Conservation (phyloP, 148 eudicot species). For the Camellia sinensis region DNA sequence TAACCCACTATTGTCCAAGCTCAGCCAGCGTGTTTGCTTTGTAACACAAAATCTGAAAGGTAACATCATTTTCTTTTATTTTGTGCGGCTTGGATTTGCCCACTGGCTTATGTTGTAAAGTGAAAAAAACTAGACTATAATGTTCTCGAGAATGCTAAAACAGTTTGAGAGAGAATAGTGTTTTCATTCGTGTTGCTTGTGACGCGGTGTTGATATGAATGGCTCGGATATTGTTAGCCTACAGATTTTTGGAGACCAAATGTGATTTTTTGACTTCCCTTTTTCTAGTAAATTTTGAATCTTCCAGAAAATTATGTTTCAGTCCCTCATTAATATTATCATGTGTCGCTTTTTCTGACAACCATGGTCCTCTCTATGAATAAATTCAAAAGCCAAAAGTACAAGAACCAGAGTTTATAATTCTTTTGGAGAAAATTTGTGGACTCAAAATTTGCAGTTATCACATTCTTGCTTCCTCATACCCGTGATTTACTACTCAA, state of each 20-base stretch:
- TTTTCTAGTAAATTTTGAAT: background rate
- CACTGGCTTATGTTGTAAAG: background rate
- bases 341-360: too few relatives aligned
- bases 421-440: too few relatives aligned
- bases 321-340: too few relatives aligned
- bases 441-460: too few relatives aligned
- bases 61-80: background rate
- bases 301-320: background rate
- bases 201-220: background rate
- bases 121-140: background rate
- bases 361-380: too few relatives aligned
- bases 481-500: too few relatives aligned
- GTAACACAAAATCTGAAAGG: background rate
- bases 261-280: background rate
- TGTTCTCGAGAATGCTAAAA: background rate
- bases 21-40: background rate
- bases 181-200: background rate
- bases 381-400: too few relatives aligned
- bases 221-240: background rate
- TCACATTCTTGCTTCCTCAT: too few relatives aligned
- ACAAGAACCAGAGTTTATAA: too few relatives aligned
- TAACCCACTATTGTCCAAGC: background rate
- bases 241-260: background rate
- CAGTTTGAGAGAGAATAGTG: background rate
- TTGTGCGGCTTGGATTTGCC: conserved; percentile 1